Evolutionary conservation across 1,139 yeast genomes (phyloP), one percentile per base, ranked within the genome.

Genomic region (Sugiyamaella sp.): DNA sequence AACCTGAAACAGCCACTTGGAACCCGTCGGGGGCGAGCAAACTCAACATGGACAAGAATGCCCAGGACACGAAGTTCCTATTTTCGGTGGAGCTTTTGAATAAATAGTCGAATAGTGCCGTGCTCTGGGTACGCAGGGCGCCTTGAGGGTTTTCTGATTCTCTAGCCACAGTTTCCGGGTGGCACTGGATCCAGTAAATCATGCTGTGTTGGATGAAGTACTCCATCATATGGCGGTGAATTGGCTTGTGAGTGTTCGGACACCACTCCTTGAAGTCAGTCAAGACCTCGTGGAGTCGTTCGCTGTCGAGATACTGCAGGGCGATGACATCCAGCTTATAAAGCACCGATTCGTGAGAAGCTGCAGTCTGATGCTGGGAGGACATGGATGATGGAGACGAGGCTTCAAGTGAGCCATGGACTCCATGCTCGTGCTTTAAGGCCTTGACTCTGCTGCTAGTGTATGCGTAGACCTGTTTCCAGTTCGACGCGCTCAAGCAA

Each of bases 401-500:
- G 41, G 12, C 43, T 40, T 29, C 38, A 21, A 16, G 37, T 29
- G 8, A 46, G 14, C 44, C 47, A 29, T 16, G 27, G 35, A 46
- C 5, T 5, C 6, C 29, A 39, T 20, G 43, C 17, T 39, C 38
- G 14, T 33, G 40, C 10, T 33, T 44, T 19, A 44, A 33, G 5
- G 44, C 20, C 37, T 53, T 48, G 41, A 57, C 41, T 37, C 52
- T 29, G 3, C 50, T 37, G n/a, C 45, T 16, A 3, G 60, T 51
- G 14, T 53, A 49, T 1, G 55, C 46, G 45, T 66, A 66, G 1
- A 60, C 60, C 32, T 79, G 80, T 0, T 59, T 59, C 38, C 86
- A 82, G 63, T 84, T 82, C 1, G 86, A 72, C 1, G 84, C 79
- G 1, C 85, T 79, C 14, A 84, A 62, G 63, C 73, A 84, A 48